Conservation (phyloP, 2,329 filamentous ascomycete species). For the Kalmusia sp. region DNA sequence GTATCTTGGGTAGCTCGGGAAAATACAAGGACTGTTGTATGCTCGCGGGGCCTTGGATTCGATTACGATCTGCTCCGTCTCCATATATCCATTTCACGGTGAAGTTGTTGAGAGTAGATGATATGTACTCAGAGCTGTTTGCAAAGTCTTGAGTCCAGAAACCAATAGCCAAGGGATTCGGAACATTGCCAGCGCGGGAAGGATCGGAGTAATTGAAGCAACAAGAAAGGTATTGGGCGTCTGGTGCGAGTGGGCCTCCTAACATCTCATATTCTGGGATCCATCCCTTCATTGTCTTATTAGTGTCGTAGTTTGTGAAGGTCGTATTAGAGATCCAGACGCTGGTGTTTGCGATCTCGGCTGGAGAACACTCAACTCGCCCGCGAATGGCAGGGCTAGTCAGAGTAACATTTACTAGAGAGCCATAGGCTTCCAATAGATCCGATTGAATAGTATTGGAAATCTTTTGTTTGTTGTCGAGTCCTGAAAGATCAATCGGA, state of each 20-base stretch:
- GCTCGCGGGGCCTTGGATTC: too few relatives aligned
- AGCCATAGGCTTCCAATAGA: neutral
- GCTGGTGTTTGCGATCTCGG: conserved; percentile 10
- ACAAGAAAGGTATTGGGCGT: conserved; percentile 1
- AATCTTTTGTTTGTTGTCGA: neutral
- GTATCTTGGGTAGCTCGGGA: conserved; percentile 12
- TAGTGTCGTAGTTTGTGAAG: neutral
- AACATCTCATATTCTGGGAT: neutral
- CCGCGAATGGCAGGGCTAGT: conserved; percentile 17
- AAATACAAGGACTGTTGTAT: conserved; percentile 7
- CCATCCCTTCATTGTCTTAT: neutral
- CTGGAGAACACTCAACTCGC: conserved; percentile 15
- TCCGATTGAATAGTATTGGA: neutral
- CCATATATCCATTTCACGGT: conserved; percentile 18
- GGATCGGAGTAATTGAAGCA: conserved; percentile 11
- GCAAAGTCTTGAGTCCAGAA: conserved; percentile 18
- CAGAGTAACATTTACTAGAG: conserved; percentile 13
- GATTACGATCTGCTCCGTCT: conserved; percentile 2
- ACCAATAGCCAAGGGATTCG: conserved; percentile 2
- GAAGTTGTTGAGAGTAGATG: conserved; percentile 11
- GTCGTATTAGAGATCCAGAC: conserved; percentile 11
- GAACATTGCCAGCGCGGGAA: neutral
- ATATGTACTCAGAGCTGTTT: neutral
- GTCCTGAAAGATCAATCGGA: conserved; percentile 17
- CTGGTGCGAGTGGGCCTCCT: neutral